phyloP scores from a whole-genome alignment of 805 yeast species.

The Saccharomyces eubayanus region DNA sequence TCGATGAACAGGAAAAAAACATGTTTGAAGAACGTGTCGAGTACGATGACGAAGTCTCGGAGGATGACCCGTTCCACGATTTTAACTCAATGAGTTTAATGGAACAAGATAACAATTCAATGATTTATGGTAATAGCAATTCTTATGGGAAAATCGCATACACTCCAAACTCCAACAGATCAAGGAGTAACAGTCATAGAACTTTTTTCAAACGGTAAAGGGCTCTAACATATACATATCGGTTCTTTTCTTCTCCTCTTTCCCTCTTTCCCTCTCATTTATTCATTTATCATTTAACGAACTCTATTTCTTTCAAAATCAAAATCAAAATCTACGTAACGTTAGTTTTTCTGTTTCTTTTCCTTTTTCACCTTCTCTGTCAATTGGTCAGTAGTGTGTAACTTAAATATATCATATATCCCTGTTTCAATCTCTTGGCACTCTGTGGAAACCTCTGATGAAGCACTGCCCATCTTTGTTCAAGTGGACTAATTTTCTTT shows the following conservation, averaged over 20 bases:
- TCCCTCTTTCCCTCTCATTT: neutral
- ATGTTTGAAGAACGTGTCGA: constrained; percentile 30
- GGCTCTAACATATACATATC: neutral
- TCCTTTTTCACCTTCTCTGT: neutral
- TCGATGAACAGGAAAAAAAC: constrained; percentile 20
- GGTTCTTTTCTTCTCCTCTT: neutral
- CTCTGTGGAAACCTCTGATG: neutral
- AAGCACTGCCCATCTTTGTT: neutral
- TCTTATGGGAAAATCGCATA: constrained; percentile 37
- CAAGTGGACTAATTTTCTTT: neutral
- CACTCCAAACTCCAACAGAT: constrained; percentile 33
- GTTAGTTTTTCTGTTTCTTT: neutral
- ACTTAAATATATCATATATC: neutral
- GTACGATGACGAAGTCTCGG: constrained; percentile 29
- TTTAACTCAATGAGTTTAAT: constrained; percentile 82
- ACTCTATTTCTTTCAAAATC: neutral
- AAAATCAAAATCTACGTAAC: neutral
- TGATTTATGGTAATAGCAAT: constrained; percentile 40
- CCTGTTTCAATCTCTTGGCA: neutral
- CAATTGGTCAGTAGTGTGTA: neutral
- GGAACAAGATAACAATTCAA: constrained; percentile 52
- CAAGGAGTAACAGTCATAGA: constrained; percentile 32
- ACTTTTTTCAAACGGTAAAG: constrained; percentile 18
- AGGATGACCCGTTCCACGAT: constrained; percentile 68
- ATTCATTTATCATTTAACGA: neutral